Conservation (phyloP, 2,329 filamentous ascomycete species). For the Lasiodiplodia gonubiensis region DNA sequence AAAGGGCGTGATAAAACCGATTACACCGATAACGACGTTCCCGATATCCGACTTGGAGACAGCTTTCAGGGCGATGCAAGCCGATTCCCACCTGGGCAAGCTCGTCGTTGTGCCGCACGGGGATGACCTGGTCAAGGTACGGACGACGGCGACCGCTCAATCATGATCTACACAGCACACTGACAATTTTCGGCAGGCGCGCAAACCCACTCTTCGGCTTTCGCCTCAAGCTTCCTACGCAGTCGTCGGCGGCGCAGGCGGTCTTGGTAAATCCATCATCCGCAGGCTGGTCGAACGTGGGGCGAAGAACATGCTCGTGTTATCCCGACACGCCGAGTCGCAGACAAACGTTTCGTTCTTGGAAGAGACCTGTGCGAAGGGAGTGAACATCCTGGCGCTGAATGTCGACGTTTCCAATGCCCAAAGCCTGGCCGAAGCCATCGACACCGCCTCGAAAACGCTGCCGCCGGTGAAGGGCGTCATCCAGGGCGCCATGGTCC, state of each 20-base stretch:
- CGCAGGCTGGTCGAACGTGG: no score
- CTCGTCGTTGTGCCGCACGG: slow-evolving; percentile 29
- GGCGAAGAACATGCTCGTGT: no score
- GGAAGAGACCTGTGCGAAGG: neutral
- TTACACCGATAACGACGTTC: slow-evolving; percentile 15
- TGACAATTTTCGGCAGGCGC: no score
- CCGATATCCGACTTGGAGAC: slow-evolving; percentile 30
- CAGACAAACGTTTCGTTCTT: neutral
- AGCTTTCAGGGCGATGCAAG: slow-evolving; percentile 33
- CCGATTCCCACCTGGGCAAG: slow-evolving; percentile 31
- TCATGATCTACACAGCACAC: neutral
- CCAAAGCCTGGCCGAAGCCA: neutral
- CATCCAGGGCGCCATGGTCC: slow-evolving; percentile 39
- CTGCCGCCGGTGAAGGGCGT: slow-evolving; percentile 37
- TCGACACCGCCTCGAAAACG: neutral
- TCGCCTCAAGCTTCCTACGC: no score
- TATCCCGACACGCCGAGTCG: neutral
- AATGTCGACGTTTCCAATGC: slow-evolving; percentile 7
- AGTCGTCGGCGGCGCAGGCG: no score
- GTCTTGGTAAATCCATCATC: no score
- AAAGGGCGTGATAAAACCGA: no score
- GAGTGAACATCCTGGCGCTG: slow-evolving; percentile 10
- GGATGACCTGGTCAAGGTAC: neutral
- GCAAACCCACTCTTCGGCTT: no score
- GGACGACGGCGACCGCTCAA: no score